Base-by-base conservation (phyloP, 306 rosid species). In the Psophocarpus tetragonolobus region DNA sequence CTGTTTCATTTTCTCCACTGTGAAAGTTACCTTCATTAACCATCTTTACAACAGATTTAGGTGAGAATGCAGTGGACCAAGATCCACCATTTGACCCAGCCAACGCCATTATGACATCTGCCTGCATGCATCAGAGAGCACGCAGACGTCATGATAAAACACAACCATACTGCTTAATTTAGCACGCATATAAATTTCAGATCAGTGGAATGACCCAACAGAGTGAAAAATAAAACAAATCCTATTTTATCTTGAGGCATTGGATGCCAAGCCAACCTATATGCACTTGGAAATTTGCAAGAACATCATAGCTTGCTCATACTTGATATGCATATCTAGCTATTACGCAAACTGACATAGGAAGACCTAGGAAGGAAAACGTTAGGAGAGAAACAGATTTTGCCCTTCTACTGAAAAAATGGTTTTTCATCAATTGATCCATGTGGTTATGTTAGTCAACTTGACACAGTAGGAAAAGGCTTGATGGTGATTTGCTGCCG, bases 21-120 rank as follows among this genome's bases (percentile, higher is more conserved):
- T 84, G 86, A 74, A 64, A 35, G 80, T 81, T 86, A 75, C 73
- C 71, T 54, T 92, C 97, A 67, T 78, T 82, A n/a, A 80, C 84
- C 2, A 58, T 84, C 82, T 86, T 86, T 35, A 6, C 82, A 57
- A 83, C 47, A 60, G 96, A 82, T 82, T 95, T 95, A 54, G 89
- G 90, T 0, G 92, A 91, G 81, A 83, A 88, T 60, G 89, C 88
- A 29, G 99, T 90, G 61, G 99, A 95, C 97, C 99, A 95, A 63
- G 97, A 95, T 60, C 96, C 99, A 53, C 99, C 99, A 39, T 91
- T 95, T 80, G 99, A 95, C 60, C 97, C 97, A 20, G 99, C 99
- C 56, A 95, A 87, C 80, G 97, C 89, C 97, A 95, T 92, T 91
- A 95, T 95, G 71, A 95, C 87, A 64, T 95, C 97, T 67, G 97